Percentiles rank a stretch among this genome's conserved stretches.
Conservation (phyloP, 2,329 filamentous ascomycete species). For the Nigrospora osmanthi region DNA sequence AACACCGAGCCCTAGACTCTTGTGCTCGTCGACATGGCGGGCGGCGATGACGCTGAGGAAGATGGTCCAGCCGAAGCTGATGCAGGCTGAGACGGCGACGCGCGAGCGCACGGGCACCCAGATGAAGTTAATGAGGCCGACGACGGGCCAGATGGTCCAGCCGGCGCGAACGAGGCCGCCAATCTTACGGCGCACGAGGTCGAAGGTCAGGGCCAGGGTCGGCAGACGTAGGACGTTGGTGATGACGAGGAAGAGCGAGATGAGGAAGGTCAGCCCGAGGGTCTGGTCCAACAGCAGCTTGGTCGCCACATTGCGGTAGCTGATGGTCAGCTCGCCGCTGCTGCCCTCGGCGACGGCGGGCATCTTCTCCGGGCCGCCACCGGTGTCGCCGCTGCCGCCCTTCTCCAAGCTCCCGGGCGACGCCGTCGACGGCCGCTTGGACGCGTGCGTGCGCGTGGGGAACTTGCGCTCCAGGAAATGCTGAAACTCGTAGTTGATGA, state of each 20-base stretch:
- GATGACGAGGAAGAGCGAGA: conserved; percentile 24
- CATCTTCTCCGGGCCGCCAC: conserved; percentile 4
- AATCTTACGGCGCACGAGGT: conserved; percentile 18
- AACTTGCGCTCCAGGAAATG: conserved; percentile 26
- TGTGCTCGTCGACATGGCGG: neutral
- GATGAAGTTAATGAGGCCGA: conserved; percentile 25
- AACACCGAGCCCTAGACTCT: neutral
- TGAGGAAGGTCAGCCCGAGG: conserved; percentile 24
- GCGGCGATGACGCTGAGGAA: conserved; percentile 17
- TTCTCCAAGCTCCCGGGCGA: conserved; percentile 3
- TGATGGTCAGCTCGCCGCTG: conserved; percentile 9
- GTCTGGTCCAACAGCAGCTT: conserved; percentile 29
- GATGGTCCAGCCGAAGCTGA: conserved; percentile 28
- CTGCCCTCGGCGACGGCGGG: conserved; percentile 6
- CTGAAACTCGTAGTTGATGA: conserved; percentile 26
- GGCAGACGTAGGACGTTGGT: conserved; percentile 25
- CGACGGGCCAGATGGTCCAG: conserved; percentile 28
- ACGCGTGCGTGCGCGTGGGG: conserved; percentile 16
- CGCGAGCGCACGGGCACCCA: conserved; percentile 27
- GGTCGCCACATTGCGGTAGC: conserved; percentile 23
- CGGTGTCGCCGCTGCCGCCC: conserved; percentile 6
- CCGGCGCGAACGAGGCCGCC: conserved; percentile 23
- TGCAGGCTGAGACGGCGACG: conserved; percentile 25
- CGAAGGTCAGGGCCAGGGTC: conserved; percentile 12
- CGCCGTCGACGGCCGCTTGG: conserved; percentile 7